Evolutionary conservation across 306 rosid genomes (phyloP), one percentile per base, ranked within the genome.

Genomic region (Mimosa pudica): DNA sequence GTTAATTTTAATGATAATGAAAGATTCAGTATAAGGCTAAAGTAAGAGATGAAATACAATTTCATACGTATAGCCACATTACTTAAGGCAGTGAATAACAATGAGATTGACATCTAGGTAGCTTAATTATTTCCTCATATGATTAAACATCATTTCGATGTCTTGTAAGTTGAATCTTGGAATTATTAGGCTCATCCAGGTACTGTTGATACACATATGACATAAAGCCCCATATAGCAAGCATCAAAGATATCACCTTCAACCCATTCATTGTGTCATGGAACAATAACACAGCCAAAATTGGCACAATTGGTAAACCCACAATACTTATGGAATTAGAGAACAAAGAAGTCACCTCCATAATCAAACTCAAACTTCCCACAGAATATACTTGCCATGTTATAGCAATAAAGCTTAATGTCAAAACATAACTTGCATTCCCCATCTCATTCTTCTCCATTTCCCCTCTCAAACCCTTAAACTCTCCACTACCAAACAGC

Each of bases 281-380:
- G 66, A 83, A 71, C 48, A 89, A 24, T 38, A 87, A 24, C 20
- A 87, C 82, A 8, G 86, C 89, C 33, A 87, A 65, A 83, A 87
- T 66, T 2, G 86, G 90, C 67, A 83, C 79, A 12, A 87, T 32
- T 7, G 89, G 86, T 82, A 85, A 48, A 42, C 77, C 87, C 79
- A 89, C 52, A 45, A 83, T 82, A 24, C 86, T 79, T 14, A 87
- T 55, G 51, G 82, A 82, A 77, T 87, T 85, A 57, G 89, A 83
- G 73, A 89, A 89, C 32, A 85, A 80, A 10, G 92, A 85, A 41
- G 92, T 83, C 24, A 81, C 90, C 48, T 87, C 89, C 51, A 83
- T 72, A 61, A 83, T 77, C 72, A 83, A 71, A 72, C 90, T 87
- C 41, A 87, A 35, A 42, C 78, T 20, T 10, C 89, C 86, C 12